A percentile compares a stretch with the other conserved stretches of the same genome.
Evolutionary conservation across 108 stramenopile species (phyloP).

Genomic region (Nitzschia sp.): DNA sequence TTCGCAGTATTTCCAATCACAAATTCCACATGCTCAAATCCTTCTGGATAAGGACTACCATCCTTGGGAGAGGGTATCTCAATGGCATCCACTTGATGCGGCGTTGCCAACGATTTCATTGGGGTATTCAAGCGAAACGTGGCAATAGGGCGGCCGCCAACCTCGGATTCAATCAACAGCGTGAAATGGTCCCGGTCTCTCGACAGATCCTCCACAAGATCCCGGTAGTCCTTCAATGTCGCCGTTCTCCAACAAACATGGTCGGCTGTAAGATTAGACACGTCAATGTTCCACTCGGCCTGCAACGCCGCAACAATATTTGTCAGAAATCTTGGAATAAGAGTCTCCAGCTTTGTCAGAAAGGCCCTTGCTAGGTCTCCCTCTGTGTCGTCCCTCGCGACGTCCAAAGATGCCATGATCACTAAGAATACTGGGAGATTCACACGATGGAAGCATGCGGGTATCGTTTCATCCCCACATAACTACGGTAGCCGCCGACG

Average conservation of each 20-base stretch:
- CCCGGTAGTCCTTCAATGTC: constrained; percentile 31
- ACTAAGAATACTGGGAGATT: no score
- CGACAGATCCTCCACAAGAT: constrained; percentile 11
- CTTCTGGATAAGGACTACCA: constrained; percentile 44
- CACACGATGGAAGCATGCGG: no score
- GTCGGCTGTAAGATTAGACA: constrained; percentile 37
- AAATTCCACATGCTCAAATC: constrained; percentile 64
- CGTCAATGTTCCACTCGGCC: constrained; percentile 18
- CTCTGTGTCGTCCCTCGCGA: no score
- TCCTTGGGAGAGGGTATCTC: constrained; percentile 61
- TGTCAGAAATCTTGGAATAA: constrained; percentile 39
- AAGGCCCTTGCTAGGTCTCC: constrained; percentile 22
- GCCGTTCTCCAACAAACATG: constrained; percentile 63
- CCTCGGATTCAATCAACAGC: constrained; percentile 49
- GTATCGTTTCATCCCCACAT: no score
- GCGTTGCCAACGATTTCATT: constrained; percentile 4
- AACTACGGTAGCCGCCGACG: no score
- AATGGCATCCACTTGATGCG: constrained; percentile 28
- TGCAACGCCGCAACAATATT: constrained; percentile 21
- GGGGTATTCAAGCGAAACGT: constrained; percentile 36
- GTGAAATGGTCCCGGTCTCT: constrained; percentile 2
- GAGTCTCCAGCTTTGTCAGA: constrained; percentile 17
- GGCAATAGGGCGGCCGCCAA: constrained; percentile 55
- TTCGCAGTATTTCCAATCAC: constrained; percentile 34
- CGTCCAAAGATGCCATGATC: no score